Evolutionary conservation across 2,329 filamentous ascomycete genomes (phyloP).

Genomic region (Nigrospora osmanthi): DNA sequence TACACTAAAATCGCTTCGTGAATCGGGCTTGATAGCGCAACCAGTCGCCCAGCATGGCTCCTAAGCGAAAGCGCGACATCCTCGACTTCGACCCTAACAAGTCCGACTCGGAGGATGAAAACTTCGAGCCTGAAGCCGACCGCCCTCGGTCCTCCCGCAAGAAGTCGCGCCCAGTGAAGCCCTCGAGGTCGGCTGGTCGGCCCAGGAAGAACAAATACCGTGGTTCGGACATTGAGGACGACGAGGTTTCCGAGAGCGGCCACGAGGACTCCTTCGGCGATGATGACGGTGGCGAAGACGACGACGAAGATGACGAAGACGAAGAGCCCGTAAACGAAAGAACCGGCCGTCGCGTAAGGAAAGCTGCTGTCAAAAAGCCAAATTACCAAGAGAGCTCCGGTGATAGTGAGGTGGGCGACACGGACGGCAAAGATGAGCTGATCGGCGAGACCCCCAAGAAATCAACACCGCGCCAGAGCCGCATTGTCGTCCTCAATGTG

Average conservation of each 20-base stretch:
- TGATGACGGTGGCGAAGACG: conserved; percentile 18
- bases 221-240: conserved; percentile 56
- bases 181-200: conserved; percentile 15
- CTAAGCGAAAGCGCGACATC: conserved; percentile 48
- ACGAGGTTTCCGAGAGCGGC: conserved; percentile 44
- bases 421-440: conserved; percentile 27
- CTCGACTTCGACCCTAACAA: conserved; percentile 58
- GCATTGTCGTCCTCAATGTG: conserved; percentile 38
- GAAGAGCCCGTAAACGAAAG: conserved; percentile 27
- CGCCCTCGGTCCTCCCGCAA: conserved; percentile 23
- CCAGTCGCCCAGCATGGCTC: conserved; percentile 25
- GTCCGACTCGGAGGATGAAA: conserved; percentile 59
- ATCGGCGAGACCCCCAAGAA: conserved; percentile 20
- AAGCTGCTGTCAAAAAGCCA: conserved; percentile 31
- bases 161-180: conserved; percentile 30
- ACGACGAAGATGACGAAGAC: conserved; percentile 25
- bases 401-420: conserved; percentile 23
- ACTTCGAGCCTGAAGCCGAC: conserved; percentile 49
- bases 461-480: conserved; percentile 20
- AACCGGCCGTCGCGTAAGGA: conserved; percentile 37
- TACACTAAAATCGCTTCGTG: background rate
- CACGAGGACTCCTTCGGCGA: conserved; percentile 40
- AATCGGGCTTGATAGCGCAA: background rate
- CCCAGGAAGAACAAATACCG: conserved; percentile 32
- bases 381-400: conserved; percentile 41